These are phyloP conservation scores for Oidiodendron maius DNA, from an alignment of 495 filamentous ascomycete genomes.

Conservation along the genomic window DNA sequence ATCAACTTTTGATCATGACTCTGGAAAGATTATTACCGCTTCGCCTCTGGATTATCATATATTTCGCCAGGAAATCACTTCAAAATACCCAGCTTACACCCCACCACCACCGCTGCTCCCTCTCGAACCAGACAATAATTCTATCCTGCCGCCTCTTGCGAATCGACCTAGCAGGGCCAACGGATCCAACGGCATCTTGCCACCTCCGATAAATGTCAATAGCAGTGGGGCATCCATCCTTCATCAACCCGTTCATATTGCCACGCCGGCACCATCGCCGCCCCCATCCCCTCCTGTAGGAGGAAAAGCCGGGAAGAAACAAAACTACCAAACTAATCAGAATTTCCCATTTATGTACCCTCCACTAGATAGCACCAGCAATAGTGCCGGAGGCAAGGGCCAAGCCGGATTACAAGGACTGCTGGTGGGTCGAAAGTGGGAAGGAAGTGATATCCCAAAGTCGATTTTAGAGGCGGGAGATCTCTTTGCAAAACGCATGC, in stretches of 20 bases:
- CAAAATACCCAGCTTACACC: conserved; percentile 95
- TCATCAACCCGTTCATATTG: conserved; percentile 94
- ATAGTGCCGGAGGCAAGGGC: conserved; percentile 82
- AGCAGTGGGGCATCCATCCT: conserved; percentile 73
- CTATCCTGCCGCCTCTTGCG: conserved; percentile 78
- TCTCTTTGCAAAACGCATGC: conserved; percentile 80
- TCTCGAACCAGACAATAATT: conserved; percentile 82
- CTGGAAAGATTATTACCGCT: conserved; percentile 67
- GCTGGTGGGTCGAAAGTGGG: conserved; percentile 76
- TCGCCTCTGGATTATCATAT: conserved; percentile 94
- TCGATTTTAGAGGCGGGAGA: conserved; percentile 95
- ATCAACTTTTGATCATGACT: conserved; percentile 24
- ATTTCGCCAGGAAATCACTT: conserved; percentile 96
- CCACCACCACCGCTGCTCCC: conserved; percentile 80
- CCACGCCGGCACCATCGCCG: conserved; percentile 94
- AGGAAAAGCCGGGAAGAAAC: conserved; percentile 93
- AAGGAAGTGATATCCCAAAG: conserved; percentile 83
- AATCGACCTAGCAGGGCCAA: conserved; percentile 56
- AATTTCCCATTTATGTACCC: conserved; percentile 98
- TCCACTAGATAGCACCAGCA: conserved; percentile 75
- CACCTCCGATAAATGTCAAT: conserved; percentile 37
- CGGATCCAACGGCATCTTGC: conserved; percentile 40
- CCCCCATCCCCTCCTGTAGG: conserved; percentile 87
- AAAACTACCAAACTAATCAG: conserved; percentile 98
- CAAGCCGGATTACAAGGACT: conserved; percentile 67